phyloP scores from a whole-genome alignment of 768 basidiomycete species.

The Boletus rubropictus region DNA sequence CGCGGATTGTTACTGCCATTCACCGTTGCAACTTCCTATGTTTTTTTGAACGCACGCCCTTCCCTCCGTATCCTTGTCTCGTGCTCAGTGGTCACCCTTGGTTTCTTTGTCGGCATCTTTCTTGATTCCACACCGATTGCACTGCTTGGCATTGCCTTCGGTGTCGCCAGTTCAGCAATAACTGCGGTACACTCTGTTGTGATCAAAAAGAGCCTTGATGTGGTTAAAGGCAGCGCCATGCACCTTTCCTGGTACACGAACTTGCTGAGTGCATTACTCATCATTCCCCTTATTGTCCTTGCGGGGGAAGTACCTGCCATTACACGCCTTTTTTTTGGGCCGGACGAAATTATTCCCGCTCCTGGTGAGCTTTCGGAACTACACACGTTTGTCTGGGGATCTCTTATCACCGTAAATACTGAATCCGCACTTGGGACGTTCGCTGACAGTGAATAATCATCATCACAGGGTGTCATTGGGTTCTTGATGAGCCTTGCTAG shows the following conservation, averaged over 20 bases:
- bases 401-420: constrained; percentile 62
- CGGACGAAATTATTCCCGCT: constrained; percentile 32
- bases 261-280: constrained; percentile 63
- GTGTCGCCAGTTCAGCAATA: constrained; percentile 78
- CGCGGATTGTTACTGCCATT: constrained; percentile 90
- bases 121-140: constrained; percentile 62
- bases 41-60: constrained; percentile 71
- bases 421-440: neutral
- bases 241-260: constrained; percentile 92
- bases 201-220: constrained; percentile 78
- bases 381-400: constrained; percentile 71
- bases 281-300: constrained; percentile 68
- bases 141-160: constrained; percentile 66
- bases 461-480: constrained; percentile 67
- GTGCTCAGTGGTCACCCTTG: constrained; percentile 77
- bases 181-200: constrained; percentile 90
- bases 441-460: neutral
- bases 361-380: constrained; percentile 44
- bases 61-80: constrained; percentile 68
- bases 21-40: constrained; percentile 82
- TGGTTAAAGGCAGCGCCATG: constrained; percentile 80
- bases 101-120: constrained; percentile 89
- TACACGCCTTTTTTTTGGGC: constrained; percentile 50
- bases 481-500: constrained; percentile 95
- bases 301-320: constrained; percentile 71